phyloP scores from a whole-genome alignment of 2,329 filamentous ascomycete genomes.

The Raffaelea albimanens region DNA sequence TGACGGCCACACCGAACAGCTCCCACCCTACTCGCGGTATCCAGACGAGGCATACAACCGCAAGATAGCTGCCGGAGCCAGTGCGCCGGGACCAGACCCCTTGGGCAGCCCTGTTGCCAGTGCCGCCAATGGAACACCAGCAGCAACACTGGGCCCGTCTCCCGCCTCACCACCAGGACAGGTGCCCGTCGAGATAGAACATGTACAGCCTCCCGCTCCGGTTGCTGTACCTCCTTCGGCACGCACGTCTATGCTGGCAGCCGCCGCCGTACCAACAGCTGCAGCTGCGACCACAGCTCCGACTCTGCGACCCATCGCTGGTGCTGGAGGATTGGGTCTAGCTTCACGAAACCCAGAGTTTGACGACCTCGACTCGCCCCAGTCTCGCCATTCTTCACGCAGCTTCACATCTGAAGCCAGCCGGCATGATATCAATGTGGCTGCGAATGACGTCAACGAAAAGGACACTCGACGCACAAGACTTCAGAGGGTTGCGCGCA shows the following conservation, averaged over 20 bases:
- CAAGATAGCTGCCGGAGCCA: conserved; percentile 34
- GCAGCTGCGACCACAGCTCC: conserved; percentile 7
- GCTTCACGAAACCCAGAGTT: conserved; percentile 55
- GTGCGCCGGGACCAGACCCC: background rate
- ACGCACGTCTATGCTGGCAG: background rate
- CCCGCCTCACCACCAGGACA: too few species aligned
- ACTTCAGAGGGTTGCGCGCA: conserved; percentile 41
- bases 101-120: background rate
- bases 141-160: too few species aligned
- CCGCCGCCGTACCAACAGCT: background rate
- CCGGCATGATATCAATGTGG: conserved; percentile 44
- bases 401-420: conserved; percentile 42
- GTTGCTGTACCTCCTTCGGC: background rate
- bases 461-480: conserved; percentile 42
- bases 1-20: conserved; percentile 79
- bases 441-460: conserved; percentile 35
- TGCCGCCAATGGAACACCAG: background rate
- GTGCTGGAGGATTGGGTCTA: conserved; percentile 52
- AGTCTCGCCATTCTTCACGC: conserved; percentile 40
- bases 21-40: conserved; percentile 86
- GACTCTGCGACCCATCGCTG: conserved; percentile 28
- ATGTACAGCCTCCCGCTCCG: conserved; percentile 6
- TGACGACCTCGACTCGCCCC: conserved; percentile 42
- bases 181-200: conserved; percentile 2
- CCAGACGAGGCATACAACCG: conserved; percentile 60